Evolutionary conservation across 352 stramenopile species (phyloP).

Genomic region (Globisporangium yorkense): DNA sequence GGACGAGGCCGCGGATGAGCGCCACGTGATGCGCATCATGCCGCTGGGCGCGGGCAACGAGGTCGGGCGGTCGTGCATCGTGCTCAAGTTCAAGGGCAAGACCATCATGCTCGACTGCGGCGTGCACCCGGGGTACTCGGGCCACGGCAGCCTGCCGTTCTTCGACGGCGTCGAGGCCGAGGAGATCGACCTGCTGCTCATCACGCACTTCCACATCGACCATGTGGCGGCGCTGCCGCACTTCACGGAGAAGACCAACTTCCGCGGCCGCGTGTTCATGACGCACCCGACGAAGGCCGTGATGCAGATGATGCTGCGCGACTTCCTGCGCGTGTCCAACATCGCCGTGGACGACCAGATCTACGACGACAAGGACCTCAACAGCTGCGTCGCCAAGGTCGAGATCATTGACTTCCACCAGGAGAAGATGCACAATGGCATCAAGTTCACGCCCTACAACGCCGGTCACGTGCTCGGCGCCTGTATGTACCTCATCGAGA

Average conservation of each 20-base stretch:
- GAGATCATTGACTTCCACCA: slow-evolving; percentile 98
- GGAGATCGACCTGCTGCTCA: slow-evolving; percentile 95
- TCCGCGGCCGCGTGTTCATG: slow-evolving; percentile 98
- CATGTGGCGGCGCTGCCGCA: slow-evolving; percentile 98
- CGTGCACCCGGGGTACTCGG: slow-evolving; percentile 91
- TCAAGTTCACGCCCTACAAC: slow-evolving; percentile 99
- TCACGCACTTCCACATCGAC: slow-evolving; percentile 99
- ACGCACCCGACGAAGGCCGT: slow-evolving; percentile 99
- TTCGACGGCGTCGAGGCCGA: slow-evolving; percentile 96
- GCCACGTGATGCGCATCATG: slow-evolving; percentile 92
- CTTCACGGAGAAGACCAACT: slow-evolving; percentile 98
- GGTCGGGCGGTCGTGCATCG: slow-evolving; percentile 98
- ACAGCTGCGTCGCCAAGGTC: slow-evolving; percentile 96
- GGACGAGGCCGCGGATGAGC: slow-evolving; percentile 74
- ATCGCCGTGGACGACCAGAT: slow-evolving; percentile 92
- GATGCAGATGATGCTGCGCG: slow-evolving; percentile 96
- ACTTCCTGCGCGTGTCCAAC: slow-evolving; percentile 95
- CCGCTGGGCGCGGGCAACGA: slow-evolving; percentile 97
- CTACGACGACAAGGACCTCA: slow-evolving; percentile 94
- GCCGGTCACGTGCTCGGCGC: slow-evolving; percentile 98
- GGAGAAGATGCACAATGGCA: slow-evolving; percentile 95
- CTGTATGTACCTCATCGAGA: slow-evolving; percentile 99
- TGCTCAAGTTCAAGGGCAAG: slow-evolving; percentile 99
- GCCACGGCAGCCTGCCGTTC: slow-evolving; percentile 96
- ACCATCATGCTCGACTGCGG: slow-evolving; percentile 95